These are phyloP conservation scores for Mycena belliarum DNA, from an alignment of 768 basidiomycete species.

Conservation along the genomic window DNA sequence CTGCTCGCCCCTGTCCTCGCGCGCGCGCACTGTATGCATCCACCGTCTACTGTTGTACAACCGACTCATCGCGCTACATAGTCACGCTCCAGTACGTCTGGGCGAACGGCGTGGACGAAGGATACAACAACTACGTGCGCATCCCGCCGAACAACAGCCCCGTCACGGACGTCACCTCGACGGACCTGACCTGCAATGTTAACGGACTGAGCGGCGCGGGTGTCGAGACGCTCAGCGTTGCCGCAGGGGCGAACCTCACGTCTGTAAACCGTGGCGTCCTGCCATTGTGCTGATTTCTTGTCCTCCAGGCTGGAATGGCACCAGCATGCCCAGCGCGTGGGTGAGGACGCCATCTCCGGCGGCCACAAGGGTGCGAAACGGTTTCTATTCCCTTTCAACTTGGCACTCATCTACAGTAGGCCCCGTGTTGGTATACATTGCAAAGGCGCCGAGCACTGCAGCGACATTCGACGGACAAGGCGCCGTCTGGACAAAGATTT, in stretches of 20 bases:
- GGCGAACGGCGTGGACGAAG: constrained; percentile 52
- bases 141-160: constrained; percentile 56
- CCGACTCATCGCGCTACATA: constrained; percentile 9
- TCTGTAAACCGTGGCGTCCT: constrained; percentile 16
- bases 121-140: constrained; percentile 46
- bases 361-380: constrained; percentile 39
- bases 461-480: constrained; percentile 49
- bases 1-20: neutral
- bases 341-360: constrained; percentile 50
- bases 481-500: constrained; percentile 56
- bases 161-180: constrained; percentile 55
- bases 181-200: constrained; percentile 54
- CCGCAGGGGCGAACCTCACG: constrained; percentile 47
- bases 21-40: constrained; percentile 1
- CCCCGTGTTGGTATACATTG: constrained; percentile 50
- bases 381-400: neutral
- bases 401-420: constrained; percentile 25
- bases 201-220: constrained; percentile 43
- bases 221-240: constrained; percentile 41
- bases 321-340: constrained; percentile 53
- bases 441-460: constrained; percentile 48
- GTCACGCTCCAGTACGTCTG: constrained; percentile 57
- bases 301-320: constrained; percentile 56
- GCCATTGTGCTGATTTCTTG: neutral
- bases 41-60: neutral